A percentile compares a stretch with the other conserved stretches of the same genome.
These are phyloP conservation scores for Septoria linicola DNA, from an alignment of 2,329 filamentous ascomycete species.

Conservation along the genomic window DNA sequence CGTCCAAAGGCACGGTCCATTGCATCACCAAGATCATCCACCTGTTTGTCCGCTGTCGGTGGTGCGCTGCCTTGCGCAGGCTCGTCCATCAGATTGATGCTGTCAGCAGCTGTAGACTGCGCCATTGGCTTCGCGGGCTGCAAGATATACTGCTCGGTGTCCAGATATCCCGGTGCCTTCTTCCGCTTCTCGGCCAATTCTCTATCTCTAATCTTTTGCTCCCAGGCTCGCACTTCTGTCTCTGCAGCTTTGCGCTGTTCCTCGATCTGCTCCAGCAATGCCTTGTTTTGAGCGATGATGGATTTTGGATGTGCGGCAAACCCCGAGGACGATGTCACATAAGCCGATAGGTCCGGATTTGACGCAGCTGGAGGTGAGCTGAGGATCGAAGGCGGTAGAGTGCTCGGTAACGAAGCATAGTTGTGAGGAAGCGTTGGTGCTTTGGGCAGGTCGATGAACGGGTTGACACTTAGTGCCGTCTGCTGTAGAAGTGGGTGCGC, in stretches of 20 bases:
- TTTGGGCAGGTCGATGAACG: constrained; percentile 86
- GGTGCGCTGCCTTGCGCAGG: constrained; percentile 11
- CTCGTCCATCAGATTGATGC: constrained; percentile 32
- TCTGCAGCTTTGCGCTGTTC: constrained; percentile 68
- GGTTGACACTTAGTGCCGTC: constrained; percentile 88
- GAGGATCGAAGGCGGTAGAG: constrained; percentile 71
- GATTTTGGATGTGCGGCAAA: constrained; percentile 84
- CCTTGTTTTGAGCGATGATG: constrained; percentile 77
- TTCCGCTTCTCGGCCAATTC: constrained; percentile 78
- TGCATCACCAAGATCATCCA: constrained; percentile 37
- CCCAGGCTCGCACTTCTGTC: constrained; percentile 65
- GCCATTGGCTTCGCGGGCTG: constrained; percentile 58
- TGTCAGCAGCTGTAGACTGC: constrained; percentile 17
- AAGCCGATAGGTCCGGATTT: constrained; percentile 54
- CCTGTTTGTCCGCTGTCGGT: constrained; percentile 26
- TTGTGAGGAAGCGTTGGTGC: constrained; percentile 92
- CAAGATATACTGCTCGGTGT: constrained; percentile 68
- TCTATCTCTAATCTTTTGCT: constrained; percentile 62
- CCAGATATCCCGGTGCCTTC: constrained; percentile 77
- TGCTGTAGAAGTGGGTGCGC: constrained; percentile 88
- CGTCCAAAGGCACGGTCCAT: constrained; percentile 41
- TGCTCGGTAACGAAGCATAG: constrained; percentile 85
- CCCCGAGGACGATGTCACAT: constrained; percentile 72
- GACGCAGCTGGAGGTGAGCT: constrained; percentile 44
- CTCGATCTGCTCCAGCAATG: constrained; percentile 72